Evolutionary conservation across 2,329 filamentous ascomycete species (phyloP), one percentile per base, ranked within the genome.

Genomic region (Botryotinia calthae): DNA sequence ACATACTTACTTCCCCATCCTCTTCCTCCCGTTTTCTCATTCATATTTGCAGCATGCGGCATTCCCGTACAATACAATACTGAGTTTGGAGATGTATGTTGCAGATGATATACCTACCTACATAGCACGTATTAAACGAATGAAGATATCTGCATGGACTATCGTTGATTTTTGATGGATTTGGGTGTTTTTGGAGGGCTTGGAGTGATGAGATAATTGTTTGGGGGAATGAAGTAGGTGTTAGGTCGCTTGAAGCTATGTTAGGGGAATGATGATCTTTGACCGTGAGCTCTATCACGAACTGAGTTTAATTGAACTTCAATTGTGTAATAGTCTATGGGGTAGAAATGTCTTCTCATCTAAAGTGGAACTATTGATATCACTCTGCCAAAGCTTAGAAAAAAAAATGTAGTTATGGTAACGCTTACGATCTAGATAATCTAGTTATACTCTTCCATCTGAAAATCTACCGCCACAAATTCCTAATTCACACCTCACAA

Each of bases 401-500:
- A 28, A 18, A 28, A 56, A 18, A 18, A 14, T 56, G 6, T 56
- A 18, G n/a, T 28, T 56, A 14, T 8, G 2, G 51, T 5, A 56
- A 56, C 6, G 7, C 2, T 20, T 18, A 56, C 5, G n/a, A 56
- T 46, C 42, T 44, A 18, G 1, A 44, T 18, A 22, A 46, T 31
- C n/a, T 14, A 18, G 6, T 28, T 28, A 56, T n/a, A 28, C 16
- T 56, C 14, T 10, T 54, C n/a, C 25, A 28, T 28, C 3, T 28
- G 8, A 28, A 4, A 8, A 18, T 28, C 5, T 9, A 4, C 16
- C 34, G 28, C 7, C 1, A 54, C 9, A 14, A 48, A 18, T 56
- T 9, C 34, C 18, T n/a, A 63, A 37, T 20, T n/a, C 44, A 40
- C 18, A 66, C 44, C 8, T 71, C 25, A 73, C 44, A 73, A 44